These are phyloP conservation scores for Rosa multiflora DNA, from an alignment of 306 rosid genomes.

Conservation along the genomic window DNA sequence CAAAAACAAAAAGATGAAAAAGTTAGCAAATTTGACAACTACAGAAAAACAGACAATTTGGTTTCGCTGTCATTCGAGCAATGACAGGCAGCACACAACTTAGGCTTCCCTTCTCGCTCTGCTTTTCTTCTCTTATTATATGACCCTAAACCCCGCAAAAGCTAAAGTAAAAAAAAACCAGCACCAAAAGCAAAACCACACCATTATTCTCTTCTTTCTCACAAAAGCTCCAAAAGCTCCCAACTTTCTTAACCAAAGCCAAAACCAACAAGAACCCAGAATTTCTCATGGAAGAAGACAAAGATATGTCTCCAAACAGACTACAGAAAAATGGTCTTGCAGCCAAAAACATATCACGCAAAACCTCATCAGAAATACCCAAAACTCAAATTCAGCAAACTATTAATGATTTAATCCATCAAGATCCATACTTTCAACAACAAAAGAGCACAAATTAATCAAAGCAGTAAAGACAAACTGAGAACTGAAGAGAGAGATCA, in stretches of 20 bases:
- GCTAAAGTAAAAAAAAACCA: not conserved
- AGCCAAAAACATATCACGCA: too few species aligned
- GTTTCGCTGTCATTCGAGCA: constrained; percentile 38
- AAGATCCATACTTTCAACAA: too few species aligned
- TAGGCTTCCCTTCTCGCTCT: not conserved
- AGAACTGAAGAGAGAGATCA: too few species aligned
- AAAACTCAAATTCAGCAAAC: too few species aligned
- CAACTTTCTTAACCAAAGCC: not conserved
- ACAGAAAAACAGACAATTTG: constrained; percentile 10
- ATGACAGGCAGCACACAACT: constrained; percentile 44
- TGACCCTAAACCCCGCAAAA: constrained; percentile 5
- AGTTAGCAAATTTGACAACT: too few species aligned
- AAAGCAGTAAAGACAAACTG: too few species aligned
- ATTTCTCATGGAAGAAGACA: constrained; percentile 44
- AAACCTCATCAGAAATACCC: too few species aligned
- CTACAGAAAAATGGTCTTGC: too few species aligned
- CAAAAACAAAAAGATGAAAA: too few species aligned
- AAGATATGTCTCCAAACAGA: constrained; percentile 16
- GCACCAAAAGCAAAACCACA: not conserved
- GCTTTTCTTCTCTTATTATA: not conserved
- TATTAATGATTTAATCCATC: too few species aligned
- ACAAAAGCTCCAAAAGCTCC: not conserved
- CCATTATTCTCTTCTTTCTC: not conserved
- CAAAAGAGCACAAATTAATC: too few species aligned
- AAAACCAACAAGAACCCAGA: not conserved